Conservation (phyloP, 2,329 filamentous ascomycete species). For the Arthrobotrys entomopaga region DNA sequence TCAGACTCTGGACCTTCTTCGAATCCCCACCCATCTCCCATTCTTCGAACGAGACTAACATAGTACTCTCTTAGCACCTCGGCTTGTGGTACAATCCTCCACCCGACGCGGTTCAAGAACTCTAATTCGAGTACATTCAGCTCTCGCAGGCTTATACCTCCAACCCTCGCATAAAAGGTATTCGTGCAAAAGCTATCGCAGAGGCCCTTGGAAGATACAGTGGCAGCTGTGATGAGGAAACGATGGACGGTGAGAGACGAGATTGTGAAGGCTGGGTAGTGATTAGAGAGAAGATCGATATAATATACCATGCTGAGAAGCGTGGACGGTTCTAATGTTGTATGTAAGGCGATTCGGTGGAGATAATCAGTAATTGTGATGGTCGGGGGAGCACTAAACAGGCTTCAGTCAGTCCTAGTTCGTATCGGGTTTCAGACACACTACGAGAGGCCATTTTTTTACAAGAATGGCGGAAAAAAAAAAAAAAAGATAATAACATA, state of each 20-base stretch:
- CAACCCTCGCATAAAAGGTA: conserved; percentile 91
- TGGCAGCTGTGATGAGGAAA: conserved; percentile 94
- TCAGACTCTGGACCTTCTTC: conserved; percentile 59
- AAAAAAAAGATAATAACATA: conserved; percentile 62
- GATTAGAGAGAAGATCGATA: conserved; percentile 89
- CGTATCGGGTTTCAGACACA: conserved; percentile 51
- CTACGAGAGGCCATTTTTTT: conserved; percentile 35
- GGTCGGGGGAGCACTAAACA: conserved; percentile 75
- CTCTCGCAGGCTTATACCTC: conserved; percentile 89
- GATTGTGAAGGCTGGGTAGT: conserved; percentile 95
- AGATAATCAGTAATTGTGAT: conserved; percentile 96
- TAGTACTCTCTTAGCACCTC: conserved; percentile 96
- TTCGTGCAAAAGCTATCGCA: conserved; percentile 99
- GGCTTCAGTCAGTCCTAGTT: conserved; percentile 54
- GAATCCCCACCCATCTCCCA: conserved; percentile 69
- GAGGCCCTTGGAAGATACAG: conserved; percentile 93
- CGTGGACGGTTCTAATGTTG: conserved; percentile 89
- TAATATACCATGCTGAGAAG: conserved; percentile 99
- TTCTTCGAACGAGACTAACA: conserved; percentile 79
- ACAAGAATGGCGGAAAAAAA: conserved; percentile 17
- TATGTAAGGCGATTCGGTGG: conserved; percentile 89
- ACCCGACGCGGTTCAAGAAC: conserved; percentile 90
- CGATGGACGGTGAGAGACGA: conserved; percentile 96
- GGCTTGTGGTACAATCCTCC: conserved; percentile 95
- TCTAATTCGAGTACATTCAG: conserved; percentile 91